A percentile compares a stretch with the other conserved stretches of the same genome.
phyloP scores from a whole-genome alignment of 2,329 filamentous ascomycete species.

The Monosporascus sp. region DNA sequence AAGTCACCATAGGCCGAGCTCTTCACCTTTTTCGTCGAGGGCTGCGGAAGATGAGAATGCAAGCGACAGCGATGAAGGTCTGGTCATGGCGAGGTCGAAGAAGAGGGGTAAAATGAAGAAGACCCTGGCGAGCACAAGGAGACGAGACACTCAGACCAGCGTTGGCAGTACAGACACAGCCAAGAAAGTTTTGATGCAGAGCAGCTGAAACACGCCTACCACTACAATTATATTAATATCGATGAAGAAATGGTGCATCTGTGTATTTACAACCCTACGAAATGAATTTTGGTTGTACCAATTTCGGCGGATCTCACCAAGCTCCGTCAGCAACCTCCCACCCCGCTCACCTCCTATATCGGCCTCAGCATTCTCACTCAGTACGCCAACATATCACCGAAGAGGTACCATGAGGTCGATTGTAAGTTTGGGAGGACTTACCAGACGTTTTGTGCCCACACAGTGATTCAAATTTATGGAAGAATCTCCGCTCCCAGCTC shows the following conservation, averaged over 20 bases:
- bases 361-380: too few species aligned
- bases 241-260: too few species aligned
- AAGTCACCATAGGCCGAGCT: conserved; percentile 11
- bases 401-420: too few species aligned
- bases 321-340: too few species aligned
- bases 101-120: conserved; percentile 33
- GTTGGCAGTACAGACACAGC: conserved; percentile 60
- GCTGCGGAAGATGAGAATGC: conserved; percentile 41
- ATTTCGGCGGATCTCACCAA: too few species aligned
- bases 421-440: too few species aligned
- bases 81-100: conserved; percentile 49
- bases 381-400: too few species aligned
- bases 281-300: not conserved
- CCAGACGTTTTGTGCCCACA: too few species aligned
- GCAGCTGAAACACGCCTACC: conserved; percentile 17
- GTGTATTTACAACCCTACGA: too few species aligned
- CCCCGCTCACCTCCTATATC: too few species aligned
- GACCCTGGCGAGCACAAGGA: conserved; percentile 32
- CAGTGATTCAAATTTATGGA: too few species aligned
- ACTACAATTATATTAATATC: not conserved
- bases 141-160: conserved; percentile 56
- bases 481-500: too few species aligned
- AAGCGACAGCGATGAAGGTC: conserved; percentile 50
- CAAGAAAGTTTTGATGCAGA: conserved; percentile 46
- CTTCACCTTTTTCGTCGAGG: conserved; percentile 15